Percentiles rank a stretch among this genome's conserved stretches.
phyloP scores from a whole-genome alignment of 148 eudicot species.

The Chenopodium quinoa region DNA sequence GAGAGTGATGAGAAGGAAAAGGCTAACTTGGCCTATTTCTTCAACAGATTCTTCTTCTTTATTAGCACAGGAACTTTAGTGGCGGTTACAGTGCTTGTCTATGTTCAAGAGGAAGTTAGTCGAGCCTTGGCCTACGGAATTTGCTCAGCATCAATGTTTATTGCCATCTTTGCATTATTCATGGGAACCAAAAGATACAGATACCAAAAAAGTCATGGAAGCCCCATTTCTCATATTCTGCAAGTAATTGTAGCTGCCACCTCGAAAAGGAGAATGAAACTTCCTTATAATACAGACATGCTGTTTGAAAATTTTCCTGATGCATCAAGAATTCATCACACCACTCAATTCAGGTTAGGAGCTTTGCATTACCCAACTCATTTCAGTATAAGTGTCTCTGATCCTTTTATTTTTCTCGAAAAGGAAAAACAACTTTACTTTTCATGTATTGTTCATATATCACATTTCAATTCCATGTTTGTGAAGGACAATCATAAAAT shows the following conservation, averaged over 20 bases:
- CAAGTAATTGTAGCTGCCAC: constrained; percentile 63
- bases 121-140: constrained; percentile 74
- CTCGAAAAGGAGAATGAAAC: constrained; percentile 45
- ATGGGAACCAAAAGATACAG: constrained; percentile 56
- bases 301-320: constrained; percentile 51
- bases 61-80: constrained; percentile 66
- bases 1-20: constrained; percentile 54
- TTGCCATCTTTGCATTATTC: constrained; percentile 49
- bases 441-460: background rate
- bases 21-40: constrained; percentile 65
- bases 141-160: constrained; percentile 56
- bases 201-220: constrained; percentile 59
- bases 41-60: constrained; percentile 80
- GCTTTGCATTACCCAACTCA: too few species aligned
- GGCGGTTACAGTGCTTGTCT: constrained; percentile 79
- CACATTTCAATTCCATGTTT: background rate
- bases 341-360: constrained; percentile 51
- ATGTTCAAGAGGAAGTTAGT: constrained; percentile 66
- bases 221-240: constrained; percentile 64
- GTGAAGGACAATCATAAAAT: background rate
- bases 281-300: constrained; percentile 40
- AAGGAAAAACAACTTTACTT: background rate
- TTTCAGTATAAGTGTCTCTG: background rate
- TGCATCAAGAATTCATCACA: constrained; percentile 50
- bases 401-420: background rate